Base-by-base conservation (phyloP, 192 early-diverging fungal species). In the Chytriomyces sp. region DNA sequence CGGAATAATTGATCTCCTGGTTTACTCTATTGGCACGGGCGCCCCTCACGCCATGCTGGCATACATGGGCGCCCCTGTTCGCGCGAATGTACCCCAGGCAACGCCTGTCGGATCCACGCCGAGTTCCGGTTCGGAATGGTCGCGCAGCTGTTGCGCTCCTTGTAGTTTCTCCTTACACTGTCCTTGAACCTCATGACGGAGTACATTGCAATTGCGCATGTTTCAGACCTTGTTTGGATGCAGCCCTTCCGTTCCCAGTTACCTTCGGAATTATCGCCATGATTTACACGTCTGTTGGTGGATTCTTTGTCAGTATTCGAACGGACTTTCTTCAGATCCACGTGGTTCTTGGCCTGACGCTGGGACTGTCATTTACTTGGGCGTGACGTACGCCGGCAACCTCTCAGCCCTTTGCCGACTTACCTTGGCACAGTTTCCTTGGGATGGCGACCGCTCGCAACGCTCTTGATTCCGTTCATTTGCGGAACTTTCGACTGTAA, bases 241-340 rank as follows among this genome's bases (percentile, higher is more conserved):
- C 26, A 40, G 56, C 14, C 71, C 57, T 28, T 73, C 73, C 41
- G 67, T 76, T 22, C 77, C 78, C 33, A 32, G 14, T 85, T 59
- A 49, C 75, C 30, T 79, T 82, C 26, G 81, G 73, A 2, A 44
- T 79, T 31, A 71, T 85, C 28, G 81, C 84, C 14, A 75, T 78
- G 75, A 49, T 76, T 17, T 85, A 85, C 69, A 83, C 81, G 1
- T 63, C 76, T 7, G 55, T 69, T 31, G 84, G 84, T 25, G 84
- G 84, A 39, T 76, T 85, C 25, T 82, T 80, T 33, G 72, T 81
- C 34, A 78, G 75, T 1, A 74, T 85, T 59, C 38, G 77, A 31
- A 85, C 84, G 12, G 84, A 85, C 70, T 67, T 75, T 49, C 61
- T 63, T 19, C 84, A 85, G 59, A 64, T 77, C 8, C 38, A 80